Evolutionary conservation across 345 rosid species (phyloP).

Genomic region (Lepidium sativum): DNA sequence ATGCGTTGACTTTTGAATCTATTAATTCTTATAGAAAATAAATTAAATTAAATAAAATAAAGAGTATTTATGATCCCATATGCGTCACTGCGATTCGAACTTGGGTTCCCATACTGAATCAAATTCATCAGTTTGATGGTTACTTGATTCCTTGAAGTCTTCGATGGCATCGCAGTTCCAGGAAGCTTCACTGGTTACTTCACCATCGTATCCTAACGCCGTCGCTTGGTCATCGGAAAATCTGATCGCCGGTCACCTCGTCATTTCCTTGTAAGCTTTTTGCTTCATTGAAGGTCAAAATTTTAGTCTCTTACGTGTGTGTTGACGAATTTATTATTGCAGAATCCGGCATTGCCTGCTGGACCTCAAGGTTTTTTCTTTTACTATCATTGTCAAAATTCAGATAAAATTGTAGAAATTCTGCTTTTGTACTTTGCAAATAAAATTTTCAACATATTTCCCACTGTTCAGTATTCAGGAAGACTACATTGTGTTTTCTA

Average conservation of each 20-base stretch:
- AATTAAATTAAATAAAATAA: background rate
- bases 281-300: background rate
- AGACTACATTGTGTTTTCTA: background rate
- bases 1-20: too few relatives aligned
- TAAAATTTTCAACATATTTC: background rate
- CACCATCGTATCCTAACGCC: constrained; percentile 72
- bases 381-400: background rate
- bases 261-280: constrained; percentile 55
- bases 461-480: background rate
- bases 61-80: background rate
- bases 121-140: background rate
- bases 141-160: background rate
- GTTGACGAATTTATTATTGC: background rate
- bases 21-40: background rate
- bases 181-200: constrained; percentile 62
- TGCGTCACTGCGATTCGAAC: constrained; percentile 47
- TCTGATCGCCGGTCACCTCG: constrained; percentile 78
- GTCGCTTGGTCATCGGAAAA: constrained; percentile 94
- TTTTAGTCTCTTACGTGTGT: background rate
- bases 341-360: constrained; percentile 80
- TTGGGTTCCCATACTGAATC: constrained; percentile 38
- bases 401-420: background rate
- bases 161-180: constrained; percentile 78
- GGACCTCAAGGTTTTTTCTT: constrained; percentile 65
- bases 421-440: background rate